Evolutionary conservation across 371 early-diverging fungal genomes (phyloP), one percentile per base, ranked within the genome.

Genomic region (Rhizomucor miehei): DNA sequence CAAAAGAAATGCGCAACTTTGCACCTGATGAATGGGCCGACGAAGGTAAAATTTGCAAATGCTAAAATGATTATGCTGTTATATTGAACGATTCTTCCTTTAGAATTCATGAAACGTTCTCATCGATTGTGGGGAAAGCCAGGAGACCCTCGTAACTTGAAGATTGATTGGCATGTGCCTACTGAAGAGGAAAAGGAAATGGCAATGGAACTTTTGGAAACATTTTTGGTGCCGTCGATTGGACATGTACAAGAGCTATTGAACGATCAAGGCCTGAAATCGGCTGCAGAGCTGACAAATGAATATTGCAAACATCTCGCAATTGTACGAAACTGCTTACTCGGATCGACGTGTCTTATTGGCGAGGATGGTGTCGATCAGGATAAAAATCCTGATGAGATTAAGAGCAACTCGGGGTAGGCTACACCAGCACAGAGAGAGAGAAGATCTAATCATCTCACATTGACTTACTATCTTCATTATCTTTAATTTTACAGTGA

Each of bases 101-200:
- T 63, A 73, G 79, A 75, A 47, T 78, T 73, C 62, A 77, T 76
- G 60, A 58, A 67, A 11, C 69, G 79, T 24, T 84, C 85, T n/a
- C 87, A 91, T 57, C 62, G 79, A 58, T 62, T 83, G 11, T 94
- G 95, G 95, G 93, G 93, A 2, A 63, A 79, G 23, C 70, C 80
- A 2, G 70, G 71, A 0, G 70, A 84, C 49, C 75, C 83, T 1
- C 65, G 78, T 1, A 62, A 79, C 43, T 57, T 90, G 13, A 48
- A 69, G 12, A 56, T 91, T 16, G 58, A 80, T 44, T 95, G 95
- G 95, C 93, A 93, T 58, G 61, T 76, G 9, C 92, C 95, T 3
- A 72, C 73, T 9, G 67, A 77, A 35, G 71, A 72, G 1, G 94
- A 92, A 55, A 74, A 86, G 17, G 69, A 76, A 23, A 84, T 87